phyloP scores from a whole-genome alignment of 1,139 yeast species.

The Arxiozyma heterogenica region DNA sequence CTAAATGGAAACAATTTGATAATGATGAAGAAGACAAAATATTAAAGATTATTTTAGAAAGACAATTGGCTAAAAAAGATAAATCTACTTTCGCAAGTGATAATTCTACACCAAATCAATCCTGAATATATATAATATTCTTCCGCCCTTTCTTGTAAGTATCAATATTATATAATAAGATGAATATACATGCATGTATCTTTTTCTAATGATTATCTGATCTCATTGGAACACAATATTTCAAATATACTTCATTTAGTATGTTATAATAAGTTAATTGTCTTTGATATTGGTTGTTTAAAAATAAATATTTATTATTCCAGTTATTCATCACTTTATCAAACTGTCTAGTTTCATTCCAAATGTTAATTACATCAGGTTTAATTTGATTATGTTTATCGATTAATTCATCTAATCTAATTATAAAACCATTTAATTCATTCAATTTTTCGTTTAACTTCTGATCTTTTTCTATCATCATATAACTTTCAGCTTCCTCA shows the following conservation, averaged over 20 bases:
- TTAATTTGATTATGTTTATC: conserved; percentile 32
- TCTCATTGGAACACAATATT: conserved; percentile 5
- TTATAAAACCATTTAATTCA: conserved; percentile 22
- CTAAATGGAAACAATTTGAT: conserved; percentile 50
- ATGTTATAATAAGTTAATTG: conserved; percentile 28
- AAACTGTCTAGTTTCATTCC: conserved; percentile 29
- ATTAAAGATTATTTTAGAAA: conserved; percentile 56
- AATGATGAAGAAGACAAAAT: conserved; percentile 73
- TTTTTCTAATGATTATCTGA: conserved; percentile 7
- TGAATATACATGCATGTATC: conserved; percentile 4
- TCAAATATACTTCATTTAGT: conserved; percentile 19
- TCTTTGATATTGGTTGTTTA: conserved; percentile 31
- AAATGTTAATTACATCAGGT: conserved; percentile 29
- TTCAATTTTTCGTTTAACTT: conserved; percentile 8
- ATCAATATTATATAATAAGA: conserved; percentile 2
- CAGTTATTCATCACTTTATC: conserved; percentile 34
- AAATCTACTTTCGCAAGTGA: background rate
- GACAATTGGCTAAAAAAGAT: conserved; percentile 29
- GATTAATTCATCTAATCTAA: conserved; percentile 25
- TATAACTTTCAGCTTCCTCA: conserved; percentile 5
- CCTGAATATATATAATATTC: background rate
- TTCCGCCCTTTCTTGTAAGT: background rate
- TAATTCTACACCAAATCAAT: background rate
- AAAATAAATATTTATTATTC: conserved; percentile 32
- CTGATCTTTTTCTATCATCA: conserved; percentile 1